Evolutionary conservation across 140 eudicot genomes (phyloP), one percentile per base, ranked within the genome.

Genomic region (Artemisia princeps): DNA sequence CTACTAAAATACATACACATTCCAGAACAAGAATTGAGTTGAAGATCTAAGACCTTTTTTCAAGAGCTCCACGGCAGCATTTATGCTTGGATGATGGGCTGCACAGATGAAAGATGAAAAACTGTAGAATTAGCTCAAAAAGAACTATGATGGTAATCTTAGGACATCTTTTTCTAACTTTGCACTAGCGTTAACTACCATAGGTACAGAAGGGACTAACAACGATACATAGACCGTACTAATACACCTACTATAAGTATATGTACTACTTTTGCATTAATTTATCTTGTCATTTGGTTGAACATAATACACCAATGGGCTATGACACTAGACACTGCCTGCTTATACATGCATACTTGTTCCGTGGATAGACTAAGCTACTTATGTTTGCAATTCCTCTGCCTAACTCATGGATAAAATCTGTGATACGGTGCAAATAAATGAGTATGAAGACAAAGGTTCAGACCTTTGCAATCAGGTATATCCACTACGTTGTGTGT

Each of bases 81-180:
- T 92, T 62, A 92, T 88, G 77, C 71, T 85, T 16, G 98, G 95
- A 81, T 92, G 98, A 77, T 92, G 98, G 59, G 98, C 98, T 92
- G 84, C 77, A 64, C 49, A 55, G 10, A 76, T 10, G 23, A 22
- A 69, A 69, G 67, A 44, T 62, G 60, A 13, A 52, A 54, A 68
- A 12, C 57, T 52, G 45, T 30, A 61, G n/a, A 60, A 61, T 61
- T 62, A 75, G 71, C 65, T 54, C 59, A 68, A 60, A 15, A 40
- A 11, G 40, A 40, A 37, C 24, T 50, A 28, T 26, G 23, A 51
- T 33, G 53, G 51, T 46, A 8, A 0, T 46, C 53, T 48, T 48
- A 48, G 53, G 53, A 0, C 53, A 13, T 2, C 12, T 48, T 0
- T 10, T 46, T 10, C 2, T 10, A 2, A 33, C 1, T 37, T 0